phyloP scores from a whole-genome alignment of 2,329 filamentous ascomycete genomes.

The Ophiostoma tasmaniense region DNA sequence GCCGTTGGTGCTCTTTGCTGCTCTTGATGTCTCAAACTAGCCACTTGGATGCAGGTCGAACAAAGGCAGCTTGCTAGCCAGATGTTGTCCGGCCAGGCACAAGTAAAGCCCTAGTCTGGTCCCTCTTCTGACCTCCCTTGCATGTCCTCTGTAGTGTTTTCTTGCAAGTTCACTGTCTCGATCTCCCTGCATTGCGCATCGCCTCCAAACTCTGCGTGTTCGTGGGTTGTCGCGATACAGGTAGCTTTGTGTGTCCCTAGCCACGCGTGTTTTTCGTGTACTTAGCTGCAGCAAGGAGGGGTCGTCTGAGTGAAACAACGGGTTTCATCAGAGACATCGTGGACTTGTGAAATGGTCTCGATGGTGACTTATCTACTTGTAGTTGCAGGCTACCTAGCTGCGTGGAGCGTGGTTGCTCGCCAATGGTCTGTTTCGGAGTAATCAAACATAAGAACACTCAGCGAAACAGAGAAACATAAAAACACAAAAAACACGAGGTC shows the following conservation, averaged over 20 bases:
- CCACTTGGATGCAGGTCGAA: background rate
- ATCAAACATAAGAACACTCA: background rate
- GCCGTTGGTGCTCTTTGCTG: background rate
- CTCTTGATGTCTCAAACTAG: background rate
- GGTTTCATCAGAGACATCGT: background rate
- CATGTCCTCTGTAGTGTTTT: background rate
- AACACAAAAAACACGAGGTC: background rate
- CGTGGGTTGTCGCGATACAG: background rate
- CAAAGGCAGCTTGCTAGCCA: background rate
- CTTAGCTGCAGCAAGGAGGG: background rate
- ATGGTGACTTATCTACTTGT: background rate
- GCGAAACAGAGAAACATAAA: background rate
- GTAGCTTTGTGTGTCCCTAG: background rate
- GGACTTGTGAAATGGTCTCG: background rate
- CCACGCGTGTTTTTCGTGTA: constrained; percentile 3
- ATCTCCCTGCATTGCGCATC: background rate
- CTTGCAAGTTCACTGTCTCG: background rate
- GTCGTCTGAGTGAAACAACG: background rate
- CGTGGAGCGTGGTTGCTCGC: background rate
- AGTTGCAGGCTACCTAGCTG: too few relatives aligned
- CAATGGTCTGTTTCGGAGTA: background rate
- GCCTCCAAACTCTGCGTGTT: background rate
- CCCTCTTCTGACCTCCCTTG: background rate
- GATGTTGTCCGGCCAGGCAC: background rate
- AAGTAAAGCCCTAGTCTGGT: background rate